Evolutionary conservation across 148 eudicot genomes (phyloP).

Genomic region (Cornus kousa): DNA sequence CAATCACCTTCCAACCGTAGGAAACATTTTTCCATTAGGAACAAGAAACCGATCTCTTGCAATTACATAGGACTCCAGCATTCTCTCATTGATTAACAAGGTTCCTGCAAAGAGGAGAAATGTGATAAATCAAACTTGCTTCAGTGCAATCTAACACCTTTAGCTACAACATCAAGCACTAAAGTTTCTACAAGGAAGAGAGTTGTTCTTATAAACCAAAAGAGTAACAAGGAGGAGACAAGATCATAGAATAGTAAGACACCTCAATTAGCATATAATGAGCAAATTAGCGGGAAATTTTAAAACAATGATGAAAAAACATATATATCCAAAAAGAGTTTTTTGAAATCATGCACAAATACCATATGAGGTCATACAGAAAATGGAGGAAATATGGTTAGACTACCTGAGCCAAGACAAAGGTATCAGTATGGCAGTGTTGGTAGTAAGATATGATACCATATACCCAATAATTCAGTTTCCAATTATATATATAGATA

Average conservation of each 20-base stretch:
- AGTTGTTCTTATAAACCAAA: background rate
- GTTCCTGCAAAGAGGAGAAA: constrained; percentile 53
- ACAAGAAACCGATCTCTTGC: constrained; percentile 95
- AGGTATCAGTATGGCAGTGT: too few species aligned
- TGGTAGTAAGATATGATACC: too few species aligned
- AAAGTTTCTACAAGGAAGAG: background rate
- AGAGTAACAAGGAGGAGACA: background rate
- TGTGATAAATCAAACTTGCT: background rate
- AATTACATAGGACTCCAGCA: constrained; percentile 94
- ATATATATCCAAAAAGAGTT: too few species aligned
- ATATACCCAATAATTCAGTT: too few species aligned
- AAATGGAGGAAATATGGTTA: too few species aligned
- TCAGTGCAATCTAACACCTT: background rate
- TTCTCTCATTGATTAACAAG: constrained; percentile 89
- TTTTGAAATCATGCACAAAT: too few species aligned
- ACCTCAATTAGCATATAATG: background rate
- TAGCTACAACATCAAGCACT: background rate
- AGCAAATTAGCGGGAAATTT: background rate
- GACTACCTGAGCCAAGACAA: too few species aligned
- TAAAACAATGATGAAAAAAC: too few species aligned
- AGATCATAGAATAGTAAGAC: background rate
- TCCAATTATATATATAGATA: too few species aligned
- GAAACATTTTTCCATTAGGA: constrained; percentile 96
- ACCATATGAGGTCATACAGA: too few species aligned
- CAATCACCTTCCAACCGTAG: constrained; percentile 85